Evolutionary conservation across 139 green algal species (phyloP).

Genomic region (Tetradesmus obliquus): DNA sequence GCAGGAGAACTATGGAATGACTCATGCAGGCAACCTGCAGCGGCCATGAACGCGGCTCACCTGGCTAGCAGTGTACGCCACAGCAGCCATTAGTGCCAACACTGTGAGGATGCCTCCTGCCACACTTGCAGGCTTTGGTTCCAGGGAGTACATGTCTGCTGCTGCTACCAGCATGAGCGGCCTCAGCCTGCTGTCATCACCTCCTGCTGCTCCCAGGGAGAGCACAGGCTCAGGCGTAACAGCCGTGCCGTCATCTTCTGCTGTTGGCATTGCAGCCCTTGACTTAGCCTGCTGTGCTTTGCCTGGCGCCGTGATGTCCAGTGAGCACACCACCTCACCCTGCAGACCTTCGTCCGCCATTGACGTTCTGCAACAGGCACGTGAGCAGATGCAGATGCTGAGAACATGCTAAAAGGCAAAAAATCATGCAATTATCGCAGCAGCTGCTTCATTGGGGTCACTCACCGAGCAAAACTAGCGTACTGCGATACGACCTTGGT

Average conservation of each 20-base stretch:
- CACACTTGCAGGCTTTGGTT: not conserved
- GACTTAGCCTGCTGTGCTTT: not conserved
- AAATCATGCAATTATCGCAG: too few relatives aligned
- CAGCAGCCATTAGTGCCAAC: not conserved
- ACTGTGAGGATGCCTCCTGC: not conserved
- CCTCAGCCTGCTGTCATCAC: not conserved
- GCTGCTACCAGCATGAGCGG: not conserved
- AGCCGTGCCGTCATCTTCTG: not conserved
- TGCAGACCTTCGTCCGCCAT: not conserved
- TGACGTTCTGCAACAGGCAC: not conserved
- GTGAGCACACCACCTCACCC: not conserved
- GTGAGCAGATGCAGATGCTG: too few relatives aligned
- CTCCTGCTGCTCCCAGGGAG: not conserved
- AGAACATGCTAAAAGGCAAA: too few relatives aligned
- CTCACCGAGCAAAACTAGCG: too few relatives aligned
- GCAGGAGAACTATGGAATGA: too few relatives aligned
- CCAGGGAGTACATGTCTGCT: not conserved
- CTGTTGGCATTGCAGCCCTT: not conserved
- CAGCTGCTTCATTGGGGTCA: too few relatives aligned
- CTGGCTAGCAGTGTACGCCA: not conserved
- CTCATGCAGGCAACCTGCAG: too few relatives aligned
- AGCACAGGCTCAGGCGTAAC: not conserved
- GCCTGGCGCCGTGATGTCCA: not conserved
- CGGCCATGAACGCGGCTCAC: not conserved
- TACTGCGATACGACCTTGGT: too few relatives aligned